These are phyloP conservation scores for Scheffersomyces cryptocercus DNA, from an alignment of 1,139 yeast species.

Conservation along the genomic window DNA sequence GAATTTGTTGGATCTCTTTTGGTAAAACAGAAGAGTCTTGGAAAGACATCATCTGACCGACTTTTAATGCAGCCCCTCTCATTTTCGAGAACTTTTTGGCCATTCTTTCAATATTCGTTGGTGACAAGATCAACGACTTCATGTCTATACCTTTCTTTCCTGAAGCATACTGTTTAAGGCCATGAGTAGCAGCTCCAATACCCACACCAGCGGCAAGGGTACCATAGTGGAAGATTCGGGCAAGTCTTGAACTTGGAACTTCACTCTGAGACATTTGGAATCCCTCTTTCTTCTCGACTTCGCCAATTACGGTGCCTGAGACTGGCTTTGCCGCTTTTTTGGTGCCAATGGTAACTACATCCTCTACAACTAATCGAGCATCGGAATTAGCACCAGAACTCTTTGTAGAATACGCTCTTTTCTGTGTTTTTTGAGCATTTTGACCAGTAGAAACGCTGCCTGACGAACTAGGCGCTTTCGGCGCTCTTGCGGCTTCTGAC, in stretches of 20 bases:
- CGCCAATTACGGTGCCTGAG: constrained; percentile 26
- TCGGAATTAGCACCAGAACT: background rate
- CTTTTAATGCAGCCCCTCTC: constrained; percentile 97
- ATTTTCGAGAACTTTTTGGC: constrained; percentile 85
- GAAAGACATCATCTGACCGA: constrained; percentile 94
- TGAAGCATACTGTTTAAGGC: constrained; percentile 65
- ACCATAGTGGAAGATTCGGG: constrained; percentile 90
- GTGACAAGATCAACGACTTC: constrained; percentile 68
- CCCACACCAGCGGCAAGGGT: constrained; percentile 91
- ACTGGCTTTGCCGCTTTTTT: constrained; percentile 5
- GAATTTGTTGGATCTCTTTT: constrained; percentile 75
- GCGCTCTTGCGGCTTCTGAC: constrained; percentile 9
- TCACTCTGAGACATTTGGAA: constrained; percentile 61
- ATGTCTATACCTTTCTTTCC: constrained; percentile 52
- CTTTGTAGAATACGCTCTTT: constrained; percentile 18
- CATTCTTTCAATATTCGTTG: constrained; percentile 82
- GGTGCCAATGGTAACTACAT: constrained; percentile 2
- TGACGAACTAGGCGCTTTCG: background rate
- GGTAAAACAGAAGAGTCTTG: constrained; percentile 89
- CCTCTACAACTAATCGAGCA: background rate
- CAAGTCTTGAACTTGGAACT: constrained; percentile 84
- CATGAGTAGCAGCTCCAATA: constrained; percentile 78
- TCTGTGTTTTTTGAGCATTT: constrained; percentile 4
- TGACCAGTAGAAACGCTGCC: background rate
- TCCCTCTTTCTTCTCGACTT: constrained; percentile 30